Percentiles rank a stretch among this genome's conserved stretches.
Conservation (phyloP, 257 asterid genomes). For the Salvia hispanica region DNA sequence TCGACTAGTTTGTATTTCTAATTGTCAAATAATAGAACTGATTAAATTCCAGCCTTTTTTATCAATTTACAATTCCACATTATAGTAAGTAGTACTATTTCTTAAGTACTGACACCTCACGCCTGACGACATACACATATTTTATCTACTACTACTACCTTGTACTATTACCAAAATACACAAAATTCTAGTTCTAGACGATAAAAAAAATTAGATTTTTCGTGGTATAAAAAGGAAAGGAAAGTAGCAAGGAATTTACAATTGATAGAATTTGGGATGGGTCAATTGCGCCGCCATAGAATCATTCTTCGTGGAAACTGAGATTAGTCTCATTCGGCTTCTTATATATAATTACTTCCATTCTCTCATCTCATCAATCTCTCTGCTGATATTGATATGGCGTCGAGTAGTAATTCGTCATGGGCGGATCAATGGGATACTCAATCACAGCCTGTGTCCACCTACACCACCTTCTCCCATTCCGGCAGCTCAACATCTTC, state of each 20-base stretch:
- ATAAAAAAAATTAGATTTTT: too few relatives aligned
- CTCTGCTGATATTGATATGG: conserved; percentile 27
- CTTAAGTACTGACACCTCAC: neutral
- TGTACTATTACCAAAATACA: neutral
- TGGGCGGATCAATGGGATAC: conserved; percentile 75
- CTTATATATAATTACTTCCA: neutral
- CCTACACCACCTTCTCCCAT: conserved; percentile 26
- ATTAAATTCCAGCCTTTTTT: neutral
- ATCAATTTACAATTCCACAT: neutral
- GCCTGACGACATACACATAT: neutral
- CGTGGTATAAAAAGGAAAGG: too few relatives aligned
- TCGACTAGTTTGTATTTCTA: too few relatives aligned
- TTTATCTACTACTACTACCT: neutral
- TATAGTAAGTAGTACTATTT: too few relatives aligned
- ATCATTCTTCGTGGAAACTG: too few relatives aligned
- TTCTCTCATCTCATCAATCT: neutral
- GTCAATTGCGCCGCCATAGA: too few relatives aligned
- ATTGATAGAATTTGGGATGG: too few relatives aligned
- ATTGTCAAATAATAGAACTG: neutral
- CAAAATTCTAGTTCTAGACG: neutral
- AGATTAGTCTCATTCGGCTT: neutral
- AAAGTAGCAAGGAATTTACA: too few relatives aligned
- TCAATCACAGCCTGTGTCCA: conserved; percentile 33
- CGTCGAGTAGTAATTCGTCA: conserved; percentile 39
- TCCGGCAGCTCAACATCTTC: conserved; percentile 32